Evolutionary conservation across 176 grass and related monocot genomes (phyloP).

Genomic region (Aegilops umbellulata): DNA sequence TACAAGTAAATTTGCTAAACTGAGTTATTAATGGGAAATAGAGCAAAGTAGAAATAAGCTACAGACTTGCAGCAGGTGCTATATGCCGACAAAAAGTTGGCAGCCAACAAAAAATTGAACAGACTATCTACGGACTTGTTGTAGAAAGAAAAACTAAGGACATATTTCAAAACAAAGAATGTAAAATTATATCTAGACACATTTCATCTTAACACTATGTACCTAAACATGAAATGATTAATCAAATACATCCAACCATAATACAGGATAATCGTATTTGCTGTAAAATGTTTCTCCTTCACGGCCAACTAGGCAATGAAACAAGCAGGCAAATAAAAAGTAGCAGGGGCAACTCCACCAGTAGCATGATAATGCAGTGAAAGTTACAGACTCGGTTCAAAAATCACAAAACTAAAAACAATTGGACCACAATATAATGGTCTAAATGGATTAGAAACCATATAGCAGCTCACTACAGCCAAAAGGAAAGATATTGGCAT

Average conservation of each 20-base stretch:
- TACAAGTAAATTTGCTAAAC: background rate
- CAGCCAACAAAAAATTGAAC: background rate
- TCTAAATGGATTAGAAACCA: background rate
- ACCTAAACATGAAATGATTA: background rate
- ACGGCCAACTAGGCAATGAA: background rate
- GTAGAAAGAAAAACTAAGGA: background rate
- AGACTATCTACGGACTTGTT: background rate
- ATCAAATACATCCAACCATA: background rate
- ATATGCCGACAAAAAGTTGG: background rate
- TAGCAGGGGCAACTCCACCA: background rate
- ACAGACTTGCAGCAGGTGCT: background rate
- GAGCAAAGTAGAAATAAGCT: conserved; percentile 1
- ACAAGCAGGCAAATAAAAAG: background rate
- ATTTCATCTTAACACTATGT: background rate
- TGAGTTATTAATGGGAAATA: background rate
- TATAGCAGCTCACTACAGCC: background rate
- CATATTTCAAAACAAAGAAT: background rate
- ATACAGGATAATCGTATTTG: background rate
- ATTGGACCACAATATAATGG: too few relatives aligned
- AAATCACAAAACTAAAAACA: too few relatives aligned
- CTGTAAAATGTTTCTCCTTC: background rate
- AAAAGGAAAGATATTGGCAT: background rate
- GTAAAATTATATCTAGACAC: background rate
- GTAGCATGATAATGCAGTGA: background rate
- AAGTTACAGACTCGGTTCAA: background rate